A percentile compares a stretch with the other conserved stretches of the same genome.
These are phyloP conservation scores for Tetrastigma voinierianum DNA, from an alignment of 164 flowering plant genomes.

Conservation along the genomic window DNA sequence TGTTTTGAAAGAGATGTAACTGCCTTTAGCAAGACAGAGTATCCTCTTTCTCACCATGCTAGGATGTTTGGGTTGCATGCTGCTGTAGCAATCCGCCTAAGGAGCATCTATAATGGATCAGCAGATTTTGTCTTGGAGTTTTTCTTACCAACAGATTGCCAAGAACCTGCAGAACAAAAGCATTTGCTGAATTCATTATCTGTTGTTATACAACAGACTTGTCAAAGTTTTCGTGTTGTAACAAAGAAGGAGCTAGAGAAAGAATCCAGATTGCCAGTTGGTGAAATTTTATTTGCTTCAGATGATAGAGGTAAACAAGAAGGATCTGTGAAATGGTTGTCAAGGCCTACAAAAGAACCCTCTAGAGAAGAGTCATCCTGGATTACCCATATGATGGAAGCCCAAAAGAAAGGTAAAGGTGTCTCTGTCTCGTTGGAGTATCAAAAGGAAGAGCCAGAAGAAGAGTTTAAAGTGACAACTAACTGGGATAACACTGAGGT, in stretches of 20 bases:
- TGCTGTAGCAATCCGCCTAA: constrained; percentile 59
- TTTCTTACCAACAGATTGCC: constrained; percentile 32
- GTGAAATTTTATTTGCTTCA: constrained; percentile 7
- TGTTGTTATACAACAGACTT: constrained; percentile 41
- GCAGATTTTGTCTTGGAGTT: constrained; percentile 50
- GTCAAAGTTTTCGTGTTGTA: constrained; percentile 43
- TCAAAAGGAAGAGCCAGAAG: constrained; percentile 31
- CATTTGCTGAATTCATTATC: constrained; percentile 37
- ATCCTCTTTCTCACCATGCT: constrained; percentile 85
- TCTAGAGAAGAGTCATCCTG: constrained; percentile 27
- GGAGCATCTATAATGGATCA: constrained; percentile 34
- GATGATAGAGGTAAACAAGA: constrained; percentile 4
- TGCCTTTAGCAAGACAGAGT: constrained; percentile 53
- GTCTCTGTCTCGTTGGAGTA: constrained; percentile 29
- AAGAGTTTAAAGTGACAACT: constrained; percentile 36
- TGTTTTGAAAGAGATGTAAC: constrained; percentile 63
- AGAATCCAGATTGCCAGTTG: constrained; percentile 19
- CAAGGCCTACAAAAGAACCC: background rate
- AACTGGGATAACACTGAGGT: constrained; percentile 30
- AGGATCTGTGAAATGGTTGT: constrained; percentile 5
- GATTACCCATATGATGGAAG: constrained; percentile 32
- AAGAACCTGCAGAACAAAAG: constrained; percentile 20
- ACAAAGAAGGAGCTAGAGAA: constrained; percentile 36
- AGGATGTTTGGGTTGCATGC: constrained; percentile 46
- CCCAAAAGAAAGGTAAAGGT: constrained; percentile 37